Conservation (phyloP, 352 stramenopile genomes). For the Phytophthora niederhauseri region DNA sequence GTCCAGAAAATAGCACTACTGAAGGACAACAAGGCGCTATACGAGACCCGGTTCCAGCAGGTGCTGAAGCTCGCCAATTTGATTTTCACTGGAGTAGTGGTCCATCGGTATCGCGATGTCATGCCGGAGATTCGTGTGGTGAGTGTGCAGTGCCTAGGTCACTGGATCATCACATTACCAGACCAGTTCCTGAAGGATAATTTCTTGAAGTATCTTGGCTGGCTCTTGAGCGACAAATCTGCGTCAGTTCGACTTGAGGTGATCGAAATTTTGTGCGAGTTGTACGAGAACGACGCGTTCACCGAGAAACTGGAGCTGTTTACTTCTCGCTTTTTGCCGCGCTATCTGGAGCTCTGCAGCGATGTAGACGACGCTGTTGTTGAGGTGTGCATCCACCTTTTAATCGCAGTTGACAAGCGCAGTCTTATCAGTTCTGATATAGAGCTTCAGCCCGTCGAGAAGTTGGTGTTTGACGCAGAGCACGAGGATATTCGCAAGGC, state of each 20-base stretch:
- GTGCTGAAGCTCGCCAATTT: constrained; percentile 65
- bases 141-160: constrained; percentile 81
- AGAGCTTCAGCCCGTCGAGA: constrained; percentile 79
- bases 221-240: constrained; percentile 94
- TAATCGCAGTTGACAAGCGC: constrained; percentile 84
- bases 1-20: constrained; percentile 47
- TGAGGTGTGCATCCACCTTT: constrained; percentile 63
- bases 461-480: constrained; percentile 78
- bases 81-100: constrained; percentile 78
- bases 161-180: constrained; percentile 86
- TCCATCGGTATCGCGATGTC: constrained; percentile 93
- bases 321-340: constrained; percentile 75
- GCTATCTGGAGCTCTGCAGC: constrained; percentile 83
- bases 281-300: constrained; percentile 85
- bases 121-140: constrained; percentile 91
- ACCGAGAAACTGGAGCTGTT: constrained; percentile 78
- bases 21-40: constrained; percentile 72
- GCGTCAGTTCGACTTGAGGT: constrained; percentile 82
- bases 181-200: constrained; percentile 94
- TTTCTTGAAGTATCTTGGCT: constrained; percentile 97
- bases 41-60: constrained; percentile 61
- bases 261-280: constrained; percentile 75
- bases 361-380: constrained; percentile 83
- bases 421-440: constrained; percentile 83
- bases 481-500: constrained; percentile 78